A percentile compares a stretch with the other conserved stretches of the same genome.
These are phyloP conservation scores for Trypanosoma platydactyli DNA, from an alignment of 208 protist genomes.

Conservation along the genomic window DNA sequence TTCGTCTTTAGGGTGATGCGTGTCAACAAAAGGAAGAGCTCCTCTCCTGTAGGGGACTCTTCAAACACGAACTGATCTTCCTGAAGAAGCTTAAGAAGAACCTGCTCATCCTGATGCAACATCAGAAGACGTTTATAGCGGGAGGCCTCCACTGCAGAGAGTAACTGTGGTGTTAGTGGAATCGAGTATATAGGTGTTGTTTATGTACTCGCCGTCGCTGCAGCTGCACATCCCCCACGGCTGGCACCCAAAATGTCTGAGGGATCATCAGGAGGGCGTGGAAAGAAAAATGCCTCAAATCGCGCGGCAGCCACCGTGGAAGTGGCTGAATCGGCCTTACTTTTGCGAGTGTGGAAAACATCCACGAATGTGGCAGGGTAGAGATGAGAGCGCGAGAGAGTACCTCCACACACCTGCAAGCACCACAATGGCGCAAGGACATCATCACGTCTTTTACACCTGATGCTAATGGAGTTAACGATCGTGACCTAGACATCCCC, in stretches of 20 bases:
- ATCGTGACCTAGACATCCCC: background rate
- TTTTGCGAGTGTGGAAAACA: background rate
- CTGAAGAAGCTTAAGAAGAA: conserved; percentile 4
- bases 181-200: conserved; percentile 16
- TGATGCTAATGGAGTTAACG: conserved; percentile 33
- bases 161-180: conserved; percentile 16
- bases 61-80: conserved; percentile 22
- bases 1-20: conserved; percentile 62
- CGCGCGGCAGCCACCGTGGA: background rate
- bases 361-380: background rate
- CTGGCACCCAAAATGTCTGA: conserved; percentile 9
- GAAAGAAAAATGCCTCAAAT: conserved; percentile 22
- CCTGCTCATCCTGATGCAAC: background rate
- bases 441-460: conserved; percentile 35
- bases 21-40: conserved; percentile 53
- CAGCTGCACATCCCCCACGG: background rate
- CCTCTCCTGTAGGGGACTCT: background rate
- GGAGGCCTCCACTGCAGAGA: conserved; percentile 3
- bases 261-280: conserved; percentile 22
- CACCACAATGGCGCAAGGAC: conserved; percentile 48
- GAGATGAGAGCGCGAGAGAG: background rate
- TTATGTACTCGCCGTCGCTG: background rate
- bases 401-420: conserved; percentile 78
- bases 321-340: background rate
- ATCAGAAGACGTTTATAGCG: conserved; percentile 4